Base-by-base conservation (phyloP, 169 alveolate genomes). In the Prorocentrum cordatum region DNA sequence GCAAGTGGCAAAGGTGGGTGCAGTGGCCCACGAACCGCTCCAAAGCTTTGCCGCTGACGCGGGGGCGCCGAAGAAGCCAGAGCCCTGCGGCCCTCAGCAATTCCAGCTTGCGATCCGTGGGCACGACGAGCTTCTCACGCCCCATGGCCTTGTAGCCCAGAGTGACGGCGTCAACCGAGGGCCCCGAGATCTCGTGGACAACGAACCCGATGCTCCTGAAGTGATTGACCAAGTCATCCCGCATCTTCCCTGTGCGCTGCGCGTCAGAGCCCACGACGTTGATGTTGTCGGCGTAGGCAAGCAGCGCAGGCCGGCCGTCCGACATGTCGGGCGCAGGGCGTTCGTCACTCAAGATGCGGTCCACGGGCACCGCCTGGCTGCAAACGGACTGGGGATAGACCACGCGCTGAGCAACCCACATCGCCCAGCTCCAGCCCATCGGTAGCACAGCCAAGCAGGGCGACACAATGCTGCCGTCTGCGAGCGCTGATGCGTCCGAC, bases 371-470 rank as follows among this genome's bases (percentile, higher is more conserved):
- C 18, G 24, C 71, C 3, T 32, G 20, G 7, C 72, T 71, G 12
- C 32, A 26, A 1, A 61, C 10, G 1, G 71, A 29, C 16, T 50
- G 31, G 35, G 10, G 66, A 4, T 50, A 47, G n/a, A 59, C 77
- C 1, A 61, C 72, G 4, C 89, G 31, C 33, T 79, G 89, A 0
- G 77, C 31, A 2, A 58, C 16, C 73, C 77, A 79, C 89, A 61
- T 58, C 10, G 89, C 89, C 89, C 89, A 79, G 14, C 27, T 42
- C 89, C 89, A 79, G 2, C 89, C 89, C 89, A 79, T 79, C 2
- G 89, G 89, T 33, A 79, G 33, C 7, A 38, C 89, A n/a, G n/a
- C n/a, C n/a, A n/a, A n/a, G n/a, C n/a, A n/a, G n/a, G n/a, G n/a
- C n/a, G n/a, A n/a, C n/a, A n/a, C n/a, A n/a, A n/a, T n/a, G n/a